Conservation (phyloP, 306 rosid species). For the Biancaea sappan region DNA sequence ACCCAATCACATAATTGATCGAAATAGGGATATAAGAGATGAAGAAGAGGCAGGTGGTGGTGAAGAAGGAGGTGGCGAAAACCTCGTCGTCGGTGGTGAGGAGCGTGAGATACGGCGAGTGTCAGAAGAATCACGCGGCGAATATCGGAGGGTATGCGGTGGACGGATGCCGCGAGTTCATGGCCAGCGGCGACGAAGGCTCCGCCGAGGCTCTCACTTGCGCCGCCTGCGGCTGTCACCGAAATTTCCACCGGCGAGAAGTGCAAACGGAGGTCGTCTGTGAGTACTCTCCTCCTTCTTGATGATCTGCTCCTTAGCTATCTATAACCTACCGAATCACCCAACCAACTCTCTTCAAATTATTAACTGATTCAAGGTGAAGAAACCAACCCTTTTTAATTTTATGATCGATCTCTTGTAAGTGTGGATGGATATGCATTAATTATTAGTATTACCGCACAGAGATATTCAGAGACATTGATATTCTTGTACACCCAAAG, state of each 20-base stretch:
- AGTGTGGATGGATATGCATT: conserved; percentile 27
- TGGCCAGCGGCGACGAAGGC: conserved; percentile 70
- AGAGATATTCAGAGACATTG: conserved; percentile 6
- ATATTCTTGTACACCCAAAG: conserved; percentile 37
- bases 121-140: conserved; percentile 95
- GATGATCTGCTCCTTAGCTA: conserved; percentile 29
- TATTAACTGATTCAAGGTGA: no score
- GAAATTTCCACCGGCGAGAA: conserved; percentile 82
- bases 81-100: conserved; percentile 70
- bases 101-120: conserved; percentile 73
- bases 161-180: conserved; percentile 94
- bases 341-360: background rate
- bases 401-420: conserved; percentile 36
- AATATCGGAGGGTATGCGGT: conserved; percentile 89
- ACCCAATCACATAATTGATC: no score
- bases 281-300: conserved; percentile 88
- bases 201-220: conserved; percentile 63
- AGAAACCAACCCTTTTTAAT: conserved; percentile 1
- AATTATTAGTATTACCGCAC: no score
- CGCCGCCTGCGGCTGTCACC: conserved; percentile 94
- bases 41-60: conserved; percentile 86
- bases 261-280: conserved; percentile 94
- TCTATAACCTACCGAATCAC: background rate
- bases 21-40: conserved; percentile 26
- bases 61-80: conserved; percentile 51